Conservation (phyloP, 2,329 filamentous ascomycete species). For the Hirsutella thompsonii region DNA sequence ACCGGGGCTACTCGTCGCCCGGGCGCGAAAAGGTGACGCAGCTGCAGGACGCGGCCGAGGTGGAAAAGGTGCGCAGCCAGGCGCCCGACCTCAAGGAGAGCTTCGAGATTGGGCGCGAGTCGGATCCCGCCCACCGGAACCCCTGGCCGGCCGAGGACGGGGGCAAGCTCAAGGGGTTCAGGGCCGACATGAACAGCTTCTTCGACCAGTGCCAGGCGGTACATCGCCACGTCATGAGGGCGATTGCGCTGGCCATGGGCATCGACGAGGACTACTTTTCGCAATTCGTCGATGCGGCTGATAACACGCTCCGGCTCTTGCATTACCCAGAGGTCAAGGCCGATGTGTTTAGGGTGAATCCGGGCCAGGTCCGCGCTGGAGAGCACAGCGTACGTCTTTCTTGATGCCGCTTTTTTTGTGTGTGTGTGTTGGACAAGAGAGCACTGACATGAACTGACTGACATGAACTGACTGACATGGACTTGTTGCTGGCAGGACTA, state of each 20-base stretch:
- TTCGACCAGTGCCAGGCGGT: conserved; percentile 61
- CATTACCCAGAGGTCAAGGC: conserved; percentile 62
- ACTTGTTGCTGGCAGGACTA: conserved; percentile 30
- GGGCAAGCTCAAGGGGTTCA: conserved; percentile 43
- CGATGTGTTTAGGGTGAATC: conserved; percentile 51
- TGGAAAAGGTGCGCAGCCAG: conserved; percentile 42
- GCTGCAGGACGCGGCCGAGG: conserved; percentile 37
- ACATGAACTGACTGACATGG: too few species aligned
- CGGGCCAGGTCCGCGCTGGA: conserved; percentile 61
- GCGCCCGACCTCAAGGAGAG: conserved; percentile 55
- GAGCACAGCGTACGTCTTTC: conserved; percentile 49
- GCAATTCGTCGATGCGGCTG: conserved; percentile 52
- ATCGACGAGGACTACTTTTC: conserved; percentile 66
- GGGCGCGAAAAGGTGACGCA: conserved; percentile 61
- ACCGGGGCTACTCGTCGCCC: conserved; percentile 58
- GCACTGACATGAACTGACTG: too few species aligned
- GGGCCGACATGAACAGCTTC: conserved; percentile 60
- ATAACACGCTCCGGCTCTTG: conserved; percentile 60
- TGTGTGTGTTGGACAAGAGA: too few species aligned
- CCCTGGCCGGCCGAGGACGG: conserved; percentile 50
- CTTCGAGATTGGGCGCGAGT: conserved; percentile 51
- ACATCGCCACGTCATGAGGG: conserved; percentile 69
- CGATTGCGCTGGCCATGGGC: conserved; percentile 71
- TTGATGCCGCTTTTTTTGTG: too few species aligned
- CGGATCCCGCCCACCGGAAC: conserved; percentile 52